Base-by-base conservation (phyloP, 2,329 filamentous ascomycete genomes). In the Microdochium paspali region DNA sequence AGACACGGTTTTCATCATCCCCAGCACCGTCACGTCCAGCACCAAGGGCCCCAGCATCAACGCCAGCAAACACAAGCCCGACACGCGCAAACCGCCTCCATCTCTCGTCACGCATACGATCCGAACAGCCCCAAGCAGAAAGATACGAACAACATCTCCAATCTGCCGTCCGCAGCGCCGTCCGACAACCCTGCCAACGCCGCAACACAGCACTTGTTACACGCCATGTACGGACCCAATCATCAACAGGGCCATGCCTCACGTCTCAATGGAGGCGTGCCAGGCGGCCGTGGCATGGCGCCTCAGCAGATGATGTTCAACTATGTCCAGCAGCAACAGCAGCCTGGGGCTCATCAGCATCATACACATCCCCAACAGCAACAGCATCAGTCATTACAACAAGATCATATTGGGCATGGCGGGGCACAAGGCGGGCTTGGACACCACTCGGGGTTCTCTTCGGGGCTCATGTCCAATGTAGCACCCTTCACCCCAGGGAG, bases 201-300 rank as follows among this genome's bases (percentile, higher is more conserved):
- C 15, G 67, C 71, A 13, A 50, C 66, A 69, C 55, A 51, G 53
- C 43, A 46, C 50, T n/a, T 66, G 3, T 23, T 26, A 4, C 24
- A 63, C 68, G 74, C 75, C 64, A 90, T 90, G 85, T 90, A 84
- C 73, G 81, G 80, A 61, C 82, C 87, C 66, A 75, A 74, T 62
- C 82, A 78, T 63, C 82, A 86, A 63, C 82, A 84, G 69, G 80
- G 81, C 64, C 85, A 88, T 64, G 83, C 83, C 70, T 79, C 78
- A 68, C 82, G 87, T 68, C 77, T 89, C 66, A 90, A 89, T 68
- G 85, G 84, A 58, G 80, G 80, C 53, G 76, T 77, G 24, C 74
- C 72, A 53, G 35, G 35, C 23, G 77, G 80, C 53, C 75, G 77
- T 55, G 73, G 70, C 53, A 68, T 71, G 74, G 55, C 53, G 46